Percentiles rank a stretch among this genome's conserved stretches.
These are phyloP conservation scores for Chaetomiaceae sp. DNA, from an alignment of 2,329 filamentous ascomycete species.

Conservation along the genomic window DNA sequence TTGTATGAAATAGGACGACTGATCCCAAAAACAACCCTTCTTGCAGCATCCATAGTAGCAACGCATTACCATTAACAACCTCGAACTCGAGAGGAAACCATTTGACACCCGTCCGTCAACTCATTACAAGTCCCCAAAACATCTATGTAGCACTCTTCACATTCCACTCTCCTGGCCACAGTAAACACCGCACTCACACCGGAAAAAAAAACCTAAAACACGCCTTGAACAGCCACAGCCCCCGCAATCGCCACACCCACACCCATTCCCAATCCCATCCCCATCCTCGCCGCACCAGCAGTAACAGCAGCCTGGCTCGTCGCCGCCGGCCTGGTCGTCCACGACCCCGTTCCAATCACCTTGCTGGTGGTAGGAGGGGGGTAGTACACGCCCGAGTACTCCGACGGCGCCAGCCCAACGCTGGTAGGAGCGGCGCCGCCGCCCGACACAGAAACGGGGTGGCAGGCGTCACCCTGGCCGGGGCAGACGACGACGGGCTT, in stretches of 20 bases:
- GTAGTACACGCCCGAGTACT: background rate
- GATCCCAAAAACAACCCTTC: too few species aligned
- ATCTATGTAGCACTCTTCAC: too few species aligned
- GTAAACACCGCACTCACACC: background rate
- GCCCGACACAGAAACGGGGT: background rate
- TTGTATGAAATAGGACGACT: too few species aligned
- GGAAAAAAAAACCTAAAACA: background rate
- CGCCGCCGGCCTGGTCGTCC: background rate
- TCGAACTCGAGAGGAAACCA: too few species aligned
- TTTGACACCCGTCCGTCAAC: too few species aligned
- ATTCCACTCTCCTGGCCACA: background rate
- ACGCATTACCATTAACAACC: too few species aligned
- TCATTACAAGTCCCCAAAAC: too few species aligned
- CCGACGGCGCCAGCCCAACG: too few species aligned
- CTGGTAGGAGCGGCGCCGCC: too few species aligned
- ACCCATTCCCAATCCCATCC: background rate
- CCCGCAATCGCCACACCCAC: background rate
- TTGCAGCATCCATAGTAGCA: too few species aligned
- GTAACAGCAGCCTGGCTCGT: background rate
- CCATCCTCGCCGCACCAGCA: background rate
- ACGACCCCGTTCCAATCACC: background rate
- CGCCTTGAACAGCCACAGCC: background rate
- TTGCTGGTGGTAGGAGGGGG: background rate
- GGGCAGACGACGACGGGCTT: slow-evolving; percentile 1
- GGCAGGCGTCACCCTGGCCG: background rate